Evolutionary conservation across 2,329 filamentous ascomycete genomes (phyloP), one percentile per base, ranked within the genome.

Genomic region (Bretziella fagacearum): DNA sequence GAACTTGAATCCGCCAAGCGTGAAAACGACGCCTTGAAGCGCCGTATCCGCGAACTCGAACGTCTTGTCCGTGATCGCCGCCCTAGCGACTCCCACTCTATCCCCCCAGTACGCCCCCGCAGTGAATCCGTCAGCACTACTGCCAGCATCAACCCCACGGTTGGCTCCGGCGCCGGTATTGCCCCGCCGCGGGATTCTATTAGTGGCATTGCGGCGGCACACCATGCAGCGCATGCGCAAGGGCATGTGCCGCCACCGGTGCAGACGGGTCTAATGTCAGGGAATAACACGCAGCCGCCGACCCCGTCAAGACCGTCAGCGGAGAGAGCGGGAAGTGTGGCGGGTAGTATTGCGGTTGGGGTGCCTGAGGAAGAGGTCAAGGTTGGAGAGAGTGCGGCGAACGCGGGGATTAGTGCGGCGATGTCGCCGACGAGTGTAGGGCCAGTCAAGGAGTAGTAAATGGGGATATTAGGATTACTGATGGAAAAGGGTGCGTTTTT

Each of bases 21-120:
- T 40, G 77, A 81, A 60, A 81, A 81, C 51, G 77, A 81, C 45
- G 58, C 60, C 0, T 60, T 81, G 39, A 77, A 76, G 63, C 65
- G 68, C 47, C 67, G 72, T 11, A 71, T 81, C 49, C 67, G 74
- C 39, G 77, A 81, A 36, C 60, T 81, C 8, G 77, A 81, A 61
- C 64, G 67, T 30, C 60, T 66, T 52, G 62, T 79, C 6, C 63
- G 67, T 5, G 68, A 71, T 41, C 60, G 66, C 8, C 61, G 66
- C 27, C 60, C 64, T 30, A 68, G 68, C 53, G 61, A 62, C 8
- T 65, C 65, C 54, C n/a, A 7, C 40, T n/a, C 40, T 17, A 20
- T 11, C 6, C 33, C 33, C 8, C 25, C 15, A n/a, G 8, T 26
- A 13, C 57, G 70, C 47, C 74, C 69, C 50, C 71, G 69, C 52